Evolutionary conservation across 2,329 filamentous ascomycete species (phyloP).

Genomic region (Fusarium ambrosium): DNA sequence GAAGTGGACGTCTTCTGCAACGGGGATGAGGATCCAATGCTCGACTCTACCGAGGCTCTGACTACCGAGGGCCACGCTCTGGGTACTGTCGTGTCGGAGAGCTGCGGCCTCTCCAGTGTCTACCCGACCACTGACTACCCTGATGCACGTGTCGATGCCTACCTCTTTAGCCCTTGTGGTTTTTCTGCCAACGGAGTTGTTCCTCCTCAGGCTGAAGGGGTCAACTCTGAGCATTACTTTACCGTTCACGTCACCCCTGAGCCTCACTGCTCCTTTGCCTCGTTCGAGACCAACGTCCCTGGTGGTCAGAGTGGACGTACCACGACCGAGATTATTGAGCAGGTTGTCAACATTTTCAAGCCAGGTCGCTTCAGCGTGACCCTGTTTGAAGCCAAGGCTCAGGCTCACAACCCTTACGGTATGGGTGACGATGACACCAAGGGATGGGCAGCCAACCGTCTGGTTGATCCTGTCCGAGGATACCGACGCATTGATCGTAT

Average conservation of each 20-base stretch:
- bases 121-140: conserved; percentile 91
- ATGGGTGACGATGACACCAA: conserved; percentile 57
- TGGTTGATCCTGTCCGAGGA: conserved; percentile 84
- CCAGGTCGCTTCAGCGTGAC: conserved; percentile 98
- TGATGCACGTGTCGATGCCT: conserved; percentile 93
- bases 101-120: conserved; percentile 88
- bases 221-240: conserved; percentile 85
- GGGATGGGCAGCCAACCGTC: conserved; percentile 58
- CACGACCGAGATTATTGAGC: conserved; percentile 90
- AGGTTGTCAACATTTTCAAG: conserved; percentile 96
- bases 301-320: conserved; percentile 88
- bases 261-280: conserved; percentile 96
- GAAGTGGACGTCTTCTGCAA: conserved; percentile 88
- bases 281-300: conserved; percentile 98
- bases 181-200: conserved; percentile 98
- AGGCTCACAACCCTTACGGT: conserved; percentile 58
- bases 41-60: conserved; percentile 76
- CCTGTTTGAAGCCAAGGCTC: conserved; percentile 88
- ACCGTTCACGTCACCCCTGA: conserved; percentile 98
- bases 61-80: conserved; percentile 95
- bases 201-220: conserved; percentile 71
- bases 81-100: conserved; percentile 91
- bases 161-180: conserved; percentile 95
- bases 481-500: conserved; percentile 94
- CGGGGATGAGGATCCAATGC: conserved; percentile 69